Conservation (phyloP, 768 basidiomycete species). For the Amanita rimosa region DNA sequence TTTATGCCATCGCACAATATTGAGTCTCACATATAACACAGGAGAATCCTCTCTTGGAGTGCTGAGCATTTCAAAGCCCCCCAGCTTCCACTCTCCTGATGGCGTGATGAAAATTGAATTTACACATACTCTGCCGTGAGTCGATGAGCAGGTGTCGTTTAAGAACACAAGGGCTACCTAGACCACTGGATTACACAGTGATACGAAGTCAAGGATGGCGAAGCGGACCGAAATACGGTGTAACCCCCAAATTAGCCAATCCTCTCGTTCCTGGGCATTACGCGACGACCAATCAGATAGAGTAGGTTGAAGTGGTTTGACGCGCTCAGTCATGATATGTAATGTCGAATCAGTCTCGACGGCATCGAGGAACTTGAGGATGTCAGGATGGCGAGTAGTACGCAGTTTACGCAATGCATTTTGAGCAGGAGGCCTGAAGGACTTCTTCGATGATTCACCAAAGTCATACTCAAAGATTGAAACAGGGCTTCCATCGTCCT, state of each 20-base stretch:
- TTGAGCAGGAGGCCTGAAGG: conserved; percentile 64
- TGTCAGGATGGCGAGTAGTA: conserved; percentile 89
- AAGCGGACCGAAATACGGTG: conserved; percentile 69
- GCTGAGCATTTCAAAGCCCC: conserved; percentile 87
- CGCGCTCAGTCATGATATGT: conserved; percentile 92
- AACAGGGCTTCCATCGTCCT: conserved; percentile 83
- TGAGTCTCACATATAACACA: conserved; percentile 63
- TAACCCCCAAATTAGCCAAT: conserved; percentile 91
- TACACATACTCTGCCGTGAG: conserved; percentile 71
- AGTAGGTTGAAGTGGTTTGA: conserved; percentile 58
- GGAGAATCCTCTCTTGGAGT: conserved; percentile 70
- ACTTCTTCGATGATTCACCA: conserved; percentile 44
- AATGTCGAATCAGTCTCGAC: conserved; percentile 82
- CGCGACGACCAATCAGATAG: conserved; percentile 55
- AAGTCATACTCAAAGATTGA: conserved; percentile 92
- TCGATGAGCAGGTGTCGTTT: conserved; percentile 73
- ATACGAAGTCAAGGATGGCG: not conserved
- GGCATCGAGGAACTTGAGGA: conserved; percentile 91
- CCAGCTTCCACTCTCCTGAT: conserved; percentile 94
- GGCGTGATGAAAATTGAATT: conserved; percentile 82
- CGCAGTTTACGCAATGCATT: conserved; percentile 88
- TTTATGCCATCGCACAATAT: conserved; percentile 2
- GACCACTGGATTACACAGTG: conserved; percentile 6
- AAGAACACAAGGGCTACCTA: conserved; percentile 87
- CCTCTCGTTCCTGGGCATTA: conserved; percentile 56